Evolutionary conservation across 768 basidiomycete genomes (phyloP), one percentile per base, ranked within the genome.

Genomic region (Clitopilus passeckerianus): DNA sequence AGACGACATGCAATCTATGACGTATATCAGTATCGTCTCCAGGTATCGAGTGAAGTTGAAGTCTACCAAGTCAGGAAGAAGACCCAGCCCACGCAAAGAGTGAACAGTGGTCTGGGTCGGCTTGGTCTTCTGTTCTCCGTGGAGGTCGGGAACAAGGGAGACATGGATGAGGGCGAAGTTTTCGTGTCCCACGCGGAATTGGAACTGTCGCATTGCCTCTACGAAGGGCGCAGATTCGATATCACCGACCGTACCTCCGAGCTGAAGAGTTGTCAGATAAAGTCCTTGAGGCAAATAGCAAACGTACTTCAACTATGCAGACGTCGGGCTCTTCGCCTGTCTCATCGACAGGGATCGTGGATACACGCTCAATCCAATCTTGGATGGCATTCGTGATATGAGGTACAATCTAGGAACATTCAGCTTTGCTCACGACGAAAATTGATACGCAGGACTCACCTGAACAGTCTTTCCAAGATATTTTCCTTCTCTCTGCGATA

Each of bases 121-220:
- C 71, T 99, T 99, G 7, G 96, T 99, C 75, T 99, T 99, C 70
- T 98, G 96, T 72, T 99, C 96, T 58, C 96, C 96, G 57, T 97
- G 94, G 81, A 99, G 93, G 67, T 97, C 93, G 16, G 96, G 96
- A n/a, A 99, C 94, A 30, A 99, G 86, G 6, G 93, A 95, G 53
- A 99, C 96, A 65, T 98, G 95, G 60, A 98, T 88, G 57, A 98
- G 85, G 0, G 96, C 95, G 70, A 98, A 98, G 75, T 98, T 98
- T 60, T 94, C 92, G 70, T 90, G 84, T 16, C 96, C 95, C 20
- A 98, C 95, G 58, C 96, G 89, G 80, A 98, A 98, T 70, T 99
- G 96, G 81, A 99, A 99, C 72, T 99, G 96, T n/a, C 96, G 87
- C 90, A 99, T 95, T 0, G 96, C 96, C 72, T 99, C 96, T 52